Evolutionary conservation across 305 asterid genomes (phyloP).

Genomic region (Fraxinus nigra): DNA sequence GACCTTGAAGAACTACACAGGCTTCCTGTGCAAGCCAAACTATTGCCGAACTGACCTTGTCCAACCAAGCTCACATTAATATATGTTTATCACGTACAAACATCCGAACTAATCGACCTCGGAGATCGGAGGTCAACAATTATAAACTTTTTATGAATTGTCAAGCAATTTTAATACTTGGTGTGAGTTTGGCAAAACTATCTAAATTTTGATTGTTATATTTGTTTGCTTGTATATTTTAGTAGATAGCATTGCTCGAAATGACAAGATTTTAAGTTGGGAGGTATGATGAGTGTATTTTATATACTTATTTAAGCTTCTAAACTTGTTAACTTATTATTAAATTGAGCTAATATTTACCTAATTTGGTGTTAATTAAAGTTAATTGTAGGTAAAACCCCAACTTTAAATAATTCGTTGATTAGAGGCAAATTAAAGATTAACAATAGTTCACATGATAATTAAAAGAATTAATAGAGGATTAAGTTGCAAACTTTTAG

Average conservation of each 20-base stretch:
- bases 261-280: not conserved
- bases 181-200: not conserved
- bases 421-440: not conserved
- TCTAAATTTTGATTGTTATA: not conserved
- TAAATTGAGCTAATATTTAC: not conserved
- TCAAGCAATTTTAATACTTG: not conserved
- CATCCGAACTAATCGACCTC: too few species aligned
- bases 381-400: not conserved
- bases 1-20: too few species aligned
- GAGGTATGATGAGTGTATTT: not conserved
- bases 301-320: too few species aligned
- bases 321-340: too few species aligned
- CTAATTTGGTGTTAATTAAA: not conserved
- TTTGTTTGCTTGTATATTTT: not conserved
- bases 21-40: too few species aligned
- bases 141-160: not conserved
- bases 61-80: too few species aligned
- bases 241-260: not conserved
- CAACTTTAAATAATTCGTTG: not conserved
- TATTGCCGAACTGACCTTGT: too few species aligned
- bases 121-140: too few species aligned
- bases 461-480: not conserved
- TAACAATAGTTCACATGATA: not conserved
- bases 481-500: too few species aligned
- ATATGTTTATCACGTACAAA: too few species aligned